These are phyloP conservation scores for Chrysochromulina parva DNA, from an alignment of 78 protist genomes.

Conservation along the genomic window DNA sequence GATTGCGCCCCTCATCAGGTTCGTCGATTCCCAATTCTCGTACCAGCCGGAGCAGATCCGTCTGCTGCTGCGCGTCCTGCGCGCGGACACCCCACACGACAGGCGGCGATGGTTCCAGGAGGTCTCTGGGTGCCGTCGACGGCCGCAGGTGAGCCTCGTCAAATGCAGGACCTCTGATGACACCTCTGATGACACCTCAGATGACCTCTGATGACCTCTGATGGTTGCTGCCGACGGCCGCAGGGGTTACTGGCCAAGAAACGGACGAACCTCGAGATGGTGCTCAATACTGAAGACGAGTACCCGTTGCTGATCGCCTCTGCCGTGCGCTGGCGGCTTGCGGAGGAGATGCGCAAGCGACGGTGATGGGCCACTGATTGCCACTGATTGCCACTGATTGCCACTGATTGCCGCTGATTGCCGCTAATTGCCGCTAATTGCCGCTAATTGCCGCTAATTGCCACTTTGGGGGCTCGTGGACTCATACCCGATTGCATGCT, in stretches of 20 bases:
- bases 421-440: too few relatives aligned
- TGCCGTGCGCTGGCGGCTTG: neutral
- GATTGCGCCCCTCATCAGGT: too few relatives aligned
- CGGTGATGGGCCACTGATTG: too few relatives aligned
- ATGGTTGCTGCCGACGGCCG: too few relatives aligned
- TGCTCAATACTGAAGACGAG: neutral
- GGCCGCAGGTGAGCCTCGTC: neutral
- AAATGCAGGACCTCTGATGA: neutral
- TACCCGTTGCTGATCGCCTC: neutral
- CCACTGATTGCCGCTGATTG: too few relatives aligned
- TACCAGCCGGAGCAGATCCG: too few relatives aligned
- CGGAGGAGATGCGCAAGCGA: neutral
- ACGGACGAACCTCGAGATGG: neutral
- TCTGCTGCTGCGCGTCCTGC: conserved; percentile 39
- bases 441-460: too few relatives aligned
- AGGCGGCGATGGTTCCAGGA: conserved; percentile 23
- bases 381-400: too few relatives aligned
- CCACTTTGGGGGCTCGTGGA: neutral
- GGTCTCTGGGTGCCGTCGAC: conserved; percentile 1
- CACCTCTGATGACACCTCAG: too few relatives aligned
- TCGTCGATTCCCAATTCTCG: too few relatives aligned
- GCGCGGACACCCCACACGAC: neutral
- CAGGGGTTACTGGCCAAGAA: too few relatives aligned
- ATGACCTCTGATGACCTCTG: too few relatives aligned
- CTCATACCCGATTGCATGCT: neutral